A percentile compares a stretch with the other conserved stretches of the same genome.
phyloP scores from a whole-genome alignment of 306 rosid species.

The Acacia acuminata region DNA sequence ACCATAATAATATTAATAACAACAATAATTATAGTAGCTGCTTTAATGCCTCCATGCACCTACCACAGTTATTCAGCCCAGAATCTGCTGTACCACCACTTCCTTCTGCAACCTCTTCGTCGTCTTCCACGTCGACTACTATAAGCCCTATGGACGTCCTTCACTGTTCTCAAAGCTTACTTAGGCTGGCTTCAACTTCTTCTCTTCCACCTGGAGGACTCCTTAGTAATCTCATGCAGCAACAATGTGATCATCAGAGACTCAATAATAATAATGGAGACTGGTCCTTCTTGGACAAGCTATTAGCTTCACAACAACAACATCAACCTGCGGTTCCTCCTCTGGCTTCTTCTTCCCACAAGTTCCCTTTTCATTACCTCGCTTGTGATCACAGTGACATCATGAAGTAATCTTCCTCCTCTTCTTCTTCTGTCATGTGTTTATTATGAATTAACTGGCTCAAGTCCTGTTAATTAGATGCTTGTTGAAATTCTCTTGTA shows the following conservation, averaged over 20 bases:
- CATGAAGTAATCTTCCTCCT: conserved; percentile 47
- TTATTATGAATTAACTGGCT: not conserved
- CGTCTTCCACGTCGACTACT: not conserved
- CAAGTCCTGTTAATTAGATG: not conserved
- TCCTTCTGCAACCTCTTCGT: not conserved
- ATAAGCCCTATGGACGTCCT: conserved; percentile 56
- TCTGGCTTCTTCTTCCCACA: conserved; percentile 56
- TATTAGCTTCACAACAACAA: conserved; percentile 50
- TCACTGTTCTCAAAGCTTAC: conserved; percentile 67
- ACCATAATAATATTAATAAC: not conserved
- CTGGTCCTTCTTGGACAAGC: conserved; percentile 94
- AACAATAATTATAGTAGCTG: conserved; percentile 28
- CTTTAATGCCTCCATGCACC: conserved; percentile 74
- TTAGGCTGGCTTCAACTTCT: conserved; percentile 52
- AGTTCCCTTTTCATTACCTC: conserved; percentile 83
- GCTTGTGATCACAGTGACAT: conserved; percentile 56
- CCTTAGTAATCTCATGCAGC: conserved; percentile 40
- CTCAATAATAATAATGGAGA: conserved; percentile 46
- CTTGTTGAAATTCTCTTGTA: conserved; percentile 35
- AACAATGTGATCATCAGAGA: conserved; percentile 36
- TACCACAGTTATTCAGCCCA: conserved; percentile 86
- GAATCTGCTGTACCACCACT: conserved; percentile 47
- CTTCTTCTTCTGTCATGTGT: conserved; percentile 20
- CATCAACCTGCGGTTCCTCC: conserved; percentile 25
- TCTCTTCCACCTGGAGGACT: not conserved